These are phyloP conservation scores for Fraxinus platypoda DNA, from an alignment of 305 asterid species.

Conservation along the genomic window DNA sequence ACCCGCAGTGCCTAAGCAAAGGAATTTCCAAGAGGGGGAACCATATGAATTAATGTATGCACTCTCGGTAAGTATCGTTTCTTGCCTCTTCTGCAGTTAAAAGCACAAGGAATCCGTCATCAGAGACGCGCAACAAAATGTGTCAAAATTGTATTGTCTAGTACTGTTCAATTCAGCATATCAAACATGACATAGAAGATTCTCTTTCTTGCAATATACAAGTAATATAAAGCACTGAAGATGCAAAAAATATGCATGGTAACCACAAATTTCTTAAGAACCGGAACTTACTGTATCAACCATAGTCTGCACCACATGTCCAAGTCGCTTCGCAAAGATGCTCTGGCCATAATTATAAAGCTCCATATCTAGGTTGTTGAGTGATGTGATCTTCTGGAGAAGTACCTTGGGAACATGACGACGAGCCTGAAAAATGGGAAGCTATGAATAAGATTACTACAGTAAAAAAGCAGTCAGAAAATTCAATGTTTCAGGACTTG, in stretches of 20 bases:
- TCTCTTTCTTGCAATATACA: background rate
- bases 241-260: background rate
- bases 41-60: conserved; percentile 26
- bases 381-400: conserved; percentile 61
- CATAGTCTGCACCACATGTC: conserved; percentile 32
- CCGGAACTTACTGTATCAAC: conserved; percentile 48
- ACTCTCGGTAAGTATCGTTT: conserved; percentile 8
- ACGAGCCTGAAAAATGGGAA: conserved; percentile 56
- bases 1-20: conserved; percentile 33
- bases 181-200: background rate
- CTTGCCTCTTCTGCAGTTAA: conserved; percentile 51
- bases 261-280: background rate
- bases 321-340: conserved; percentile 61
- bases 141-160: background rate
- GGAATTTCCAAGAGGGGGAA: conserved; percentile 40
- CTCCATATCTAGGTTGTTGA: conserved; percentile 73
- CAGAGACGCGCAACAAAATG: background rate
- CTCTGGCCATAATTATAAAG: conserved; percentile 68
- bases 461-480: background rate
- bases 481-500: background rate
- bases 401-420: conserved; percentile 49
- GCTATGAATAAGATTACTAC: background rate
- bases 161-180: background rate
- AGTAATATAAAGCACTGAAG: background rate
- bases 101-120: background rate